Percentiles rank a stretch among this genome's conserved stretches.
Evolutionary conservation across 2,329 filamentous ascomycete genomes (phyloP).

Genomic region (Aureobasidium pullulans): DNA sequence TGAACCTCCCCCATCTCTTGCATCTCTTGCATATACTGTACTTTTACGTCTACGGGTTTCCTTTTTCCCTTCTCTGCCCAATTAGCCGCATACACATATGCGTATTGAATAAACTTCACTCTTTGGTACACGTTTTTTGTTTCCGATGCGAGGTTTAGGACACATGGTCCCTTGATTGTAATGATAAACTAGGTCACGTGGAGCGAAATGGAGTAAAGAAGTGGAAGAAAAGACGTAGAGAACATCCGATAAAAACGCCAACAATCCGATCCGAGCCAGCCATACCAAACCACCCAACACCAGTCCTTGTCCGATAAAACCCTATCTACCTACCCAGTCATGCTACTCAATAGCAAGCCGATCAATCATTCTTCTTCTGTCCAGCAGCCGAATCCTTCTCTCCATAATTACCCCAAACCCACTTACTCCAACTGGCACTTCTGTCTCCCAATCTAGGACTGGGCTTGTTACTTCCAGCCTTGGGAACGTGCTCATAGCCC

Average conservation of each 20-base stretch:
- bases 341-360: neutral
- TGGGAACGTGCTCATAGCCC: slow-evolving; percentile 29
- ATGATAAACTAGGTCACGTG: neutral
- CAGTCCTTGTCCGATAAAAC: neutral
- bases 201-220: neutral
- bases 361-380: slow-evolving; percentile 27
- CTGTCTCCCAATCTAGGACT: slow-evolving; percentile 12
- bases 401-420: slow-evolving; percentile 32
- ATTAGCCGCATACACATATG: too few species aligned
- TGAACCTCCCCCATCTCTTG: neutral
- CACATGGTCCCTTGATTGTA: too few species aligned
- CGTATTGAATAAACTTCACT: neutral
- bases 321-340: neutral
- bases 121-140: neutral
- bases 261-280: neutral
- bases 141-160: too few species aligned
- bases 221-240: neutral
- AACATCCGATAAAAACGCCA: neutral
- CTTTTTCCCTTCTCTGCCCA: neutral
- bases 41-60: neutral
- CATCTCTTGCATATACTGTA: neutral
- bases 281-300: neutral
- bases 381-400: slow-evolving; percentile 28
- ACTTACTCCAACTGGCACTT: slow-evolving; percentile 27
- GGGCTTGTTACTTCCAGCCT: slow-evolving; percentile 18